A percentile compares a stretch with the other conserved stretches of the same genome.
Evolutionary conservation across 2,329 filamentous ascomycete species (phyloP).

Genomic region (Colletotrichum plurivorum): DNA sequence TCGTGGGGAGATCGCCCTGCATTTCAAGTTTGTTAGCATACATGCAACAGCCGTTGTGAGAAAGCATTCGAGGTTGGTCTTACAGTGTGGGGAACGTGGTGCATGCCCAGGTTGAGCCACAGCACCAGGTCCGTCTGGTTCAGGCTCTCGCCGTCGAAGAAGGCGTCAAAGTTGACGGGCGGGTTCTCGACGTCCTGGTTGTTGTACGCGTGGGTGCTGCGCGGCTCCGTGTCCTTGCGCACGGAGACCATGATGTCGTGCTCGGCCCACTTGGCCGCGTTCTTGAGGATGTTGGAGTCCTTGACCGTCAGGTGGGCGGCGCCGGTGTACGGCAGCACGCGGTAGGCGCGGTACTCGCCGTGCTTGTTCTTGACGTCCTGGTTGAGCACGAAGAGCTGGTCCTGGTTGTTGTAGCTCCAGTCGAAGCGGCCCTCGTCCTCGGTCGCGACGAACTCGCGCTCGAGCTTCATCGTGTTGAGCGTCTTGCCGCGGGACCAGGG

Average conservation of each 20-base stretch:
- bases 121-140: slow-evolving; percentile 58
- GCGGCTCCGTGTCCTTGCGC: slow-evolving; percentile 67
- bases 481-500: slow-evolving; percentile 63
- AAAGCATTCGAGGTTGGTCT: neutral
- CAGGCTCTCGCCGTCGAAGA: slow-evolving; percentile 57
- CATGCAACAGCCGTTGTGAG: neutral
- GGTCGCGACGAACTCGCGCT: slow-evolving; percentile 56
- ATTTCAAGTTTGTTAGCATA: neutral
- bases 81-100: slow-evolving; percentile 68
- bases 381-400: slow-evolving; percentile 67
- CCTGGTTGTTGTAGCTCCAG: slow-evolving; percentile 63
- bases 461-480: slow-evolving; percentile 67
- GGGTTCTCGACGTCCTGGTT: slow-evolving; percentile 61
- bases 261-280: slow-evolving; percentile 63
- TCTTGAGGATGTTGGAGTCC: slow-evolving; percentile 61
- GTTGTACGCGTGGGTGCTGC: slow-evolving; percentile 60
- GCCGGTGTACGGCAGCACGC: slow-evolving; percentile 57
- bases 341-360: slow-evolving; percentile 67
- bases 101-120: slow-evolving; percentile 69
- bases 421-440: slow-evolving; percentile 61
- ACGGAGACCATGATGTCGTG: slow-evolving; percentile 65
- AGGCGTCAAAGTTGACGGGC: slow-evolving; percentile 64
- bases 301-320: slow-evolving; percentile 62
- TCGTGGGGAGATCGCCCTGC: slow-evolving; percentile 61
- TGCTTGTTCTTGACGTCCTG: slow-evolving; percentile 61